A percentile compares a stretch with the other conserved stretches of the same genome.
phyloP scores from a whole-genome alignment of 108 stramenopile genomes.

The Aureococcus anophagefferens region DNA sequence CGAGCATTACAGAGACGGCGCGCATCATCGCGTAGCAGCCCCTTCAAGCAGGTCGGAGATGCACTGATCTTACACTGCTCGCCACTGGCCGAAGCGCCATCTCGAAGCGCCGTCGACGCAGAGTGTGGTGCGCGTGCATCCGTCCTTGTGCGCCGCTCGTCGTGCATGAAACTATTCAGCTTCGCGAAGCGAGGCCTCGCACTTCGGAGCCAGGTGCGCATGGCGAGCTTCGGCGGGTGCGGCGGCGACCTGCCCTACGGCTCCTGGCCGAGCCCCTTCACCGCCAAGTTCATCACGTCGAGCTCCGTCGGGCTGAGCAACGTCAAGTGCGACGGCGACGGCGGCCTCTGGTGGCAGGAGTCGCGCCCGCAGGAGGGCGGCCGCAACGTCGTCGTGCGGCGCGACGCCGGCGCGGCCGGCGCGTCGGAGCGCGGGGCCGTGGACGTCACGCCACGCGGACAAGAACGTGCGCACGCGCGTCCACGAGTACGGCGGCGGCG shows the following conservation, averaged over 20 bases:
- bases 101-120: too few species aligned
- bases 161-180: too few species aligned
- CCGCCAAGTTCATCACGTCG: conserved; percentile 49
- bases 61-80: too few species aligned
- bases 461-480: conserved; percentile 55
- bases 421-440: conserved; percentile 23
- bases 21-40: too few species aligned
- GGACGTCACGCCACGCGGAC: conserved; percentile 41
- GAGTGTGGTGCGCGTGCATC: too few species aligned
- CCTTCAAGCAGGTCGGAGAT: too few species aligned
- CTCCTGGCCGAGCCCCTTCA: conserved; percentile 53
- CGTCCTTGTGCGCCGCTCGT: too few species aligned
- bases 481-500: conserved; percentile 69
- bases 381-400: conserved; percentile 45
- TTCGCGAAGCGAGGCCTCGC: too few species aligned
- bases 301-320: conserved; percentile 37
- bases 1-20: too few species aligned
- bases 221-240: too few species aligned
- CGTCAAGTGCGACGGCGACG: conserved; percentile 5
- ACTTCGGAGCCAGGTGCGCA: too few species aligned
- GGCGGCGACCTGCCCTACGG: conserved; percentile 45
- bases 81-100: too few species aligned
- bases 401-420: conserved; percentile 2
- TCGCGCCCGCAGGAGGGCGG: conserved; percentile 56
- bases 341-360: conserved; percentile 45